Evolutionary conservation across 2,329 filamentous ascomycete species (phyloP).

Genomic region (Cytospora chrysosperma): DNA sequence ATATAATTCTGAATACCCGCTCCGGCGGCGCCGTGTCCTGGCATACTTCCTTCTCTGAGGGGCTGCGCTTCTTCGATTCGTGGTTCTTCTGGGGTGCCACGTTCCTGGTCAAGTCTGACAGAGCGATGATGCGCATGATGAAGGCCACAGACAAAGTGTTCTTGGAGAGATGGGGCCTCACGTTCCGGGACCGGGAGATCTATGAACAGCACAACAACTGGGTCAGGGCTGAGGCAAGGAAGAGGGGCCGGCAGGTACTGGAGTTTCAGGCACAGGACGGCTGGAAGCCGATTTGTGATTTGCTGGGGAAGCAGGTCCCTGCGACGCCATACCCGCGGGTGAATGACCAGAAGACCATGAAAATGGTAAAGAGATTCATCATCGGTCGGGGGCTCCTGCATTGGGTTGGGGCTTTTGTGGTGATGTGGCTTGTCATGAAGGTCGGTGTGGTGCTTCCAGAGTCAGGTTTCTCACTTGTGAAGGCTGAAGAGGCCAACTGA

Average conservation of each 20-base stretch:
- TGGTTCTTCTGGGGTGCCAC: conserved; percentile 22
- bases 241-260: conserved; percentile 15
- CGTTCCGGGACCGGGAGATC: conserved; percentile 14
- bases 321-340: conserved; percentile 11
- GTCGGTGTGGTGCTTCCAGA: conserved; percentile 7
- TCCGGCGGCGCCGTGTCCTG: conserved; percentile 11
- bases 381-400: conserved; percentile 11
- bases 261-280: conserved; percentile 20
- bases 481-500: background rate
- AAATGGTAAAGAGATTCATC: conserved; percentile 20
- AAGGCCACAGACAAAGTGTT: conserved; percentile 15
- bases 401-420: conserved; percentile 6
- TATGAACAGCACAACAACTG: conserved; percentile 20
- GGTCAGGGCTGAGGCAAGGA: conserved; percentile 17
- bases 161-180: conserved; percentile 16
- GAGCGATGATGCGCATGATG: conserved; percentile 23
- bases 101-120: conserved; percentile 17
- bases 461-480: conserved; percentile 7
- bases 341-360: conserved; percentile 22
- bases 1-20: conserved; percentile 34
- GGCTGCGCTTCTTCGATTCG: conserved; percentile 21
- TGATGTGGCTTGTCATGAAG: conserved; percentile 10
- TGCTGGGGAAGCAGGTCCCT: conserved; percentile 7
- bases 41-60: conserved; percentile 18
- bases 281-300: conserved; percentile 15